Evolutionary conservation across 305 asterid species (phyloP).

Genomic region (Fraxinus latifolia): DNA sequence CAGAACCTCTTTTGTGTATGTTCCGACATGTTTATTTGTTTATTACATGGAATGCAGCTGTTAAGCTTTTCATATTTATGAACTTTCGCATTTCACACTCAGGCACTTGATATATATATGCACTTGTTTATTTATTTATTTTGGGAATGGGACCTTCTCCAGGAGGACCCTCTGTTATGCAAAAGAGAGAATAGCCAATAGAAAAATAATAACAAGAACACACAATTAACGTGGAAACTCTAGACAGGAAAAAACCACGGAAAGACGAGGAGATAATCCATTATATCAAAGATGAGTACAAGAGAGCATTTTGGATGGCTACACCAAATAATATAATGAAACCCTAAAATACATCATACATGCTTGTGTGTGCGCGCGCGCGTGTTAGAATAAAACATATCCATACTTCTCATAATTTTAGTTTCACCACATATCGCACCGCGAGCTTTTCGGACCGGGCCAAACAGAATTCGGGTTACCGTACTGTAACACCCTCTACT

Average conservation of each 20-base stretch:
- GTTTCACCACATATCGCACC: background rate
- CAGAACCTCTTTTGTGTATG: constrained; percentile 87
- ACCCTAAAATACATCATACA: background rate
- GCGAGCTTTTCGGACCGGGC: background rate
- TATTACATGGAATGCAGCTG: background rate
- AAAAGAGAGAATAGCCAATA: background rate
- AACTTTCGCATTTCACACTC: background rate
- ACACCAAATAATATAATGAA: background rate
- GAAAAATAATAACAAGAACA: background rate
- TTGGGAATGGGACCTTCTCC: background rate
- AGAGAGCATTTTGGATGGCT: background rate
- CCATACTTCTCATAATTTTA: background rate
- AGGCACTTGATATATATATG: background rate
- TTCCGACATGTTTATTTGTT: constrained; percentile 9
- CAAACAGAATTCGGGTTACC: background rate
- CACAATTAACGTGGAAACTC: background rate
- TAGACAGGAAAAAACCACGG: background rate
- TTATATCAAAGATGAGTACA: background rate
- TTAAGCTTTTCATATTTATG: constrained; percentile 7
- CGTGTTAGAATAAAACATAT: background rate
- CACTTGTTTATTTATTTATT: background rate
- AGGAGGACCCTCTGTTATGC: background rate
- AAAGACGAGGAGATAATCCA: background rate
- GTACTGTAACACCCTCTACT: background rate
- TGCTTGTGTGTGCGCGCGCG: background rate